Evolutionary conservation across 2,329 filamentous ascomycete genomes (phyloP), one percentile per base, ranked within the genome.

Genomic region (Emericellopsis atlantica): DNA sequence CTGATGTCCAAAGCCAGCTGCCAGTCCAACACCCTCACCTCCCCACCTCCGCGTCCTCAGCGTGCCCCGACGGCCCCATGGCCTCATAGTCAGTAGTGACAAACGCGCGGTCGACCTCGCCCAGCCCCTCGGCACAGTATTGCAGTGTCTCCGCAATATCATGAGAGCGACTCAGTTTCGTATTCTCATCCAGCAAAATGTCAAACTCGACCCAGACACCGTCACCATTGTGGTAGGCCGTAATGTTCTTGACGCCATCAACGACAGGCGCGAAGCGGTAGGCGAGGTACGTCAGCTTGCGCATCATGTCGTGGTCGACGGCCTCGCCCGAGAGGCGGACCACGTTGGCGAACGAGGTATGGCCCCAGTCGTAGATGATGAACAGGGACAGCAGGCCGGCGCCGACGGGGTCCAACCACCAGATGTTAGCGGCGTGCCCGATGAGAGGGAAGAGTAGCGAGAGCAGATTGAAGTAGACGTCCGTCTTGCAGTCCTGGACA

Each of bases 391-490:
- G 62, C 0, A 81, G 50, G 0, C 72, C 69, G 4, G 79, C 79
- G 41, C 79, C 79, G 0, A 72, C 62, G 6, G 66, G 62, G 52
- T 84, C 79, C 12, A 84, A 64, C 79, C 79, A 83, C 79, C 79
- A 84, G 12, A 80, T 51, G 21, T 72, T 54, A 4, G 70, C 62
- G 38, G 72, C 64, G 48, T 72, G 65, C 6, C 79, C 79, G 39
- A 82, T 53, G 1, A 92, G 70, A 0, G 87, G 87, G 52, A 93
- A 93, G n/a, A 90, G 71, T 50, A 93, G 86, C 36, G 81, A 87
- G 48, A 90, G 86, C 0, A 76, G 79, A 62, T 94, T 94, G 72
- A 94, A 93, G 16, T 92, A 76, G 9, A 93, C 83, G 51, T 93
- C 83, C 0, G 83, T 81, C 52, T 66, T 60, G 43, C 56, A 59